phyloP scores from a whole-genome alignment of 164 flowering plant species.

The Stephania yunnanensis region DNA sequence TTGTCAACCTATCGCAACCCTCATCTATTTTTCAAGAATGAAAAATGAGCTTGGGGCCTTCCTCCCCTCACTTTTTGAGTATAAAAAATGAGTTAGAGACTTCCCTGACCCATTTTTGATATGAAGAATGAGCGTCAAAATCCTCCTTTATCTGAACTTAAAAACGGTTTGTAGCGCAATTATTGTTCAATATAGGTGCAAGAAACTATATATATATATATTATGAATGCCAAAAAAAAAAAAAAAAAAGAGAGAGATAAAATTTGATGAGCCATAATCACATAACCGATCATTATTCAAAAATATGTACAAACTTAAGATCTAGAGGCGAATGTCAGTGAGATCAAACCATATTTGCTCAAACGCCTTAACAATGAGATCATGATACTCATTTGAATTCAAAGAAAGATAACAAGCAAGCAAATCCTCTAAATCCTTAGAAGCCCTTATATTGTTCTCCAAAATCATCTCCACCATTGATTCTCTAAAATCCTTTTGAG shows the following conservation, averaged over 20 bases:
- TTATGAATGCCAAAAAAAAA: background rate
- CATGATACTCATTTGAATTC: conserved; percentile 74
- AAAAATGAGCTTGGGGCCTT: too few species aligned
- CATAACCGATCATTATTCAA: background rate
- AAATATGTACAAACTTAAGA: background rate
- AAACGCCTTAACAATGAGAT: conserved; percentile 66
- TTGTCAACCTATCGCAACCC: too few species aligned
- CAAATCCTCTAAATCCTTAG: conserved; percentile 77
- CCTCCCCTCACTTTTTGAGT: too few species aligned
- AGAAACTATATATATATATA: too few species aligned
- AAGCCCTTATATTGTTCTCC: conserved; percentile 53
- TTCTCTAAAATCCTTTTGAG: conserved; percentile 68
- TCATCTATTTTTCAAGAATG: too few species aligned
- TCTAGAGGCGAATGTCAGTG: conserved; percentile 18
- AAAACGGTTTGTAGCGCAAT: too few species aligned
- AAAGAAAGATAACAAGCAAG: conserved; percentile 80
- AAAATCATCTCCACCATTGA: conserved; percentile 93
- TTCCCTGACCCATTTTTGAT: too few species aligned
- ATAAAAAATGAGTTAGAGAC: too few species aligned
- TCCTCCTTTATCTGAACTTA: too few species aligned
- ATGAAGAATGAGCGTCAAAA: too few species aligned
- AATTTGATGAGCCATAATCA: background rate
- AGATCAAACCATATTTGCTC: conserved; percentile 82
- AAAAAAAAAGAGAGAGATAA: too few species aligned
- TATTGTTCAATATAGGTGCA: too few species aligned